Evolutionary conservation across 2,329 filamentous ascomycete genomes (phyloP).

Genomic region (Raffaelea ambrosiae): DNA sequence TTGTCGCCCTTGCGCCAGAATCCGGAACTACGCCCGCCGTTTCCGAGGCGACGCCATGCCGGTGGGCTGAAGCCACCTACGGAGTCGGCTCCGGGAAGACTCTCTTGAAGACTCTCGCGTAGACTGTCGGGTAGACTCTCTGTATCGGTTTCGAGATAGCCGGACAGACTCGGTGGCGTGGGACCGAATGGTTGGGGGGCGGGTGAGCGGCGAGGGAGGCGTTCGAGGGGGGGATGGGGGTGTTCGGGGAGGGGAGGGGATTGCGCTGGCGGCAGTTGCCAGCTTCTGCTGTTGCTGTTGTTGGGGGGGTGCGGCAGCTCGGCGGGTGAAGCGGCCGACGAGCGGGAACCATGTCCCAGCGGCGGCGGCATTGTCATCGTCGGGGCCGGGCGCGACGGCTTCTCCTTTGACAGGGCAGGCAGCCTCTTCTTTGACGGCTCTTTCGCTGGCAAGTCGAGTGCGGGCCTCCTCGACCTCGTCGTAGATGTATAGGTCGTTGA

Average conservation of each 20-base stretch:
- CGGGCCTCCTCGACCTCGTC: too few relatives aligned
- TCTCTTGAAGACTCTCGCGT: conserved; percentile 34
- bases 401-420: too few relatives aligned
- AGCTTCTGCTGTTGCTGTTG: background rate
- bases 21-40: conserved; percentile 48
- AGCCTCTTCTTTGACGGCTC: too few relatives aligned
- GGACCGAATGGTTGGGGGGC: background rate
- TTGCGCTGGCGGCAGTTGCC: conserved; percentile 12
- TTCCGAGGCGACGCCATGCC: conserved; percentile 52
- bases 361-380: too few relatives aligned
- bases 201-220: background rate
- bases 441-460: too few relatives aligned
- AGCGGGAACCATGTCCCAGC: conserved; percentile 12
- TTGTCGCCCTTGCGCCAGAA: conserved; percentile 54
- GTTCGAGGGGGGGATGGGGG: background rate
- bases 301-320: conserved; percentile 25
- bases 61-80: conserved; percentile 51
- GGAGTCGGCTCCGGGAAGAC: conserved; percentile 36
- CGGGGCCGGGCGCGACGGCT: too few relatives aligned
- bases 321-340: conserved; percentile 43
- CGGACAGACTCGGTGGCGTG: conserved; percentile 15
- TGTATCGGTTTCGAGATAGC: background rate
- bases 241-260: background rate
- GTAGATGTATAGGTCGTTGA: too few relatives aligned
- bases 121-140: conserved; percentile 28